Evolutionary conservation across 2,329 filamentous ascomycete genomes (phyloP).

Genomic region (Penicillium sp.): DNA sequence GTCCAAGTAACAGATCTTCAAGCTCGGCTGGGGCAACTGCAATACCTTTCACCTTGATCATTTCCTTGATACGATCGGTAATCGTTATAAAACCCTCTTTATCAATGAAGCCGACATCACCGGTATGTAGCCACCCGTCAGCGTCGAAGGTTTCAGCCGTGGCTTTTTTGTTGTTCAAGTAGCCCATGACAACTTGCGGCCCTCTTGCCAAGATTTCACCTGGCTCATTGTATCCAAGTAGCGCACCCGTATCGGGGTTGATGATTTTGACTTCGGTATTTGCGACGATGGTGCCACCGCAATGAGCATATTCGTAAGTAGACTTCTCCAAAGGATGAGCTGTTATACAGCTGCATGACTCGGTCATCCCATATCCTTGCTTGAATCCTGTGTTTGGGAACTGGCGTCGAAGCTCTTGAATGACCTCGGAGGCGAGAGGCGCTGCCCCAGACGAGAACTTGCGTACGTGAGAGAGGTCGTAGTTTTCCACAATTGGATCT

Average conservation of each 20-base stretch:
- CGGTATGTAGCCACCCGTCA: slow-evolving; percentile 64
- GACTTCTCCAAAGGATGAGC: slow-evolving; percentile 63
- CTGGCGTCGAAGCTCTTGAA: slow-evolving; percentile 60
- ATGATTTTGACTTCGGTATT: slow-evolving; percentile 67
- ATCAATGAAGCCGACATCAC: slow-evolving; percentile 69
- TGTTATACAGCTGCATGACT: slow-evolving; percentile 68
- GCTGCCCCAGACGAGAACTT: slow-evolving; percentile 67
- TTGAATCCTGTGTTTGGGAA: slow-evolving; percentile 68
- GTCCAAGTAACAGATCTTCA: slow-evolving; percentile 66
- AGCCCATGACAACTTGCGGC: slow-evolving; percentile 71
- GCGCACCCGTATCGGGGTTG: slow-evolving; percentile 55
- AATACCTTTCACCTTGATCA: slow-evolving; percentile 71
- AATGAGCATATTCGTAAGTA: slow-evolving; percentile 58
- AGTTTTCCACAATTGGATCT: slow-evolving; percentile 52
- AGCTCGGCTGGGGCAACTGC: slow-evolving; percentile 64
- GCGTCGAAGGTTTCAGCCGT: slow-evolving; percentile 73
- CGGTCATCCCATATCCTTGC: slow-evolving; percentile 73
- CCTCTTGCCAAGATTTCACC: slow-evolving; percentile 74
- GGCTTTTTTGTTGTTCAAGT: slow-evolving; percentile 74
- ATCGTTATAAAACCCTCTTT: slow-evolving; percentile 60
- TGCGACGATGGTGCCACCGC: slow-evolving; percentile 58
- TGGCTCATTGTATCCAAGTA: slow-evolving; percentile 58
- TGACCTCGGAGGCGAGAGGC: slow-evolving; percentile 62
- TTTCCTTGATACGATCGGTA: slow-evolving; percentile 68
- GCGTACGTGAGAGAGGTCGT: slow-evolving; percentile 62